Percentiles rank a stretch among this genome's conserved stretches.
phyloP scores from a whole-genome alignment of 345 rosid species.

The Salix brachista region DNA sequence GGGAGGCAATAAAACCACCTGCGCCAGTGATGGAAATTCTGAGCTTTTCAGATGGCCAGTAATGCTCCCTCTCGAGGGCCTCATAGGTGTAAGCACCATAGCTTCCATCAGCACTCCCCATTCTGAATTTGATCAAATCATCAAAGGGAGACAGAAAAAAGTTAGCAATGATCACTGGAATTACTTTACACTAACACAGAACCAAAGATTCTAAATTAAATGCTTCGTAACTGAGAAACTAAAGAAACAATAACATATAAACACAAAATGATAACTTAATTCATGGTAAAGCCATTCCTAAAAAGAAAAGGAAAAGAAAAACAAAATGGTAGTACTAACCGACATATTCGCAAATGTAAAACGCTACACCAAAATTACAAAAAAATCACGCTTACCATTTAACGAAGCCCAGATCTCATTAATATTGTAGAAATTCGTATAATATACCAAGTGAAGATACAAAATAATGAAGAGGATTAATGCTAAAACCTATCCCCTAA shows the following conservation, averaged over 20 bases:
- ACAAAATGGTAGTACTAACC: neutral
- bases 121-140: constrained; percentile 31
- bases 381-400: neutral
- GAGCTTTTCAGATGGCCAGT: constrained; percentile 90
- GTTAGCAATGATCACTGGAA: neutral
- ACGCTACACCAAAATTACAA: neutral
- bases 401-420: neutral
- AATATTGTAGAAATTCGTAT: neutral
- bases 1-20: constrained; percentile 97
- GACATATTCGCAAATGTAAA: neutral
- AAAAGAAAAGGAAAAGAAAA: neutral
- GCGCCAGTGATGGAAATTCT: constrained; percentile 84
- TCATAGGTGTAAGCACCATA: constrained; percentile 84
- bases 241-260: neutral
- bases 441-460: neutral
- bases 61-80: constrained; percentile 74
- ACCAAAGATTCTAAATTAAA: neutral
- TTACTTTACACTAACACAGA: neutral
- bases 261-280: neutral
- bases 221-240: neutral
- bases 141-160: neutral
- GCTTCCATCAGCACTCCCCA: constrained; percentile 62
- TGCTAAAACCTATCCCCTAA: neutral
- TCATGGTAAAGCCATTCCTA: neutral
- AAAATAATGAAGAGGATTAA: neutral